Conservation (phyloP, 2,329 filamentous ascomycete genomes). For the Trichoderma koningiopsis region DNA sequence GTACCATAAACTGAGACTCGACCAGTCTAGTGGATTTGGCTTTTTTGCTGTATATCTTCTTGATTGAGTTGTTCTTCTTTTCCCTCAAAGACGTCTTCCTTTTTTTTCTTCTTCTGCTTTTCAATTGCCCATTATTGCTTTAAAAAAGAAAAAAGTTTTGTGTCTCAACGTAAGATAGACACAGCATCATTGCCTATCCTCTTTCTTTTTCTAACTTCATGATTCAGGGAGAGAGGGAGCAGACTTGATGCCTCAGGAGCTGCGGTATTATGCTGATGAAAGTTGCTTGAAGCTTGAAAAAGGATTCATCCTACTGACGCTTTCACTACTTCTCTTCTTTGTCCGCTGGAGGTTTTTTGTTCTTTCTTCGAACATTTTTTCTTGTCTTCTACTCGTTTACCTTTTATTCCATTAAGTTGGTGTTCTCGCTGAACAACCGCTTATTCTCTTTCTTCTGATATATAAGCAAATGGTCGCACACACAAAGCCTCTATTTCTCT, state of each 20-base stretch:
- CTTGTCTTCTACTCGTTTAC: background rate
- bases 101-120: background rate
- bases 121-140: background rate
- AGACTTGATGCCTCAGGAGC: background rate
- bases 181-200: background rate
- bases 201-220: background rate
- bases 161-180: background rate
- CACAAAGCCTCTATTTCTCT: background rate
- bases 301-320: background rate
- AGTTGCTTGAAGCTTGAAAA: background rate
- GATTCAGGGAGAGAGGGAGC: background rate
- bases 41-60: slow-evolving; percentile 2
- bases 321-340: background rate
- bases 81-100: background rate
- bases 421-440: background rate
- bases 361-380: background rate
- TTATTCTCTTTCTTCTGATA: background rate
- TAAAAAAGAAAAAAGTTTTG: background rate
- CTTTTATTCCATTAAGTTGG: background rate
- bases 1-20: slow-evolving; percentile 38
- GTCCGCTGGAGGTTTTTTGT: background rate
- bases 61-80: slow-evolving; percentile 14
- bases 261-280: background rate
- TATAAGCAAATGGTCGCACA: background rate
- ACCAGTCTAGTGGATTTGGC: slow-evolving; percentile 22